Evolutionary conservation across 768 basidiomycete genomes (phyloP).

Genomic region (Lactarius akahatsu): DNA sequence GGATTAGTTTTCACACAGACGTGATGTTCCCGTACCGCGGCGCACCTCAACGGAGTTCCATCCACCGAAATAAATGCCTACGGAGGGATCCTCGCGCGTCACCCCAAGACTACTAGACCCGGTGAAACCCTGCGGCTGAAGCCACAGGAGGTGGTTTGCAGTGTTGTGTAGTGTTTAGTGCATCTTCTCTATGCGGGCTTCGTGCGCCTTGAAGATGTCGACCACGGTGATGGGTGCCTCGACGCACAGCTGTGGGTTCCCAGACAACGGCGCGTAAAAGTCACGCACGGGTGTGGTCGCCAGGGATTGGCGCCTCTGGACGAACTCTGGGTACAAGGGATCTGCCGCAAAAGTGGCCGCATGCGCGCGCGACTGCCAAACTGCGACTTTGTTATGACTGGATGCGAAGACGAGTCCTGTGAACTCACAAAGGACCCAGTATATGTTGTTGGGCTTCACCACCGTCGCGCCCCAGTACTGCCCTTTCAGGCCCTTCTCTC

Average conservation of each 20-base stretch:
- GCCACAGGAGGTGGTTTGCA: background rate
- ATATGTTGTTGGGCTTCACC: no score
- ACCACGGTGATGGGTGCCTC: slow-evolving; percentile 10
- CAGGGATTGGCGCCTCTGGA: background rate
- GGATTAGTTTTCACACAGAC: no score
- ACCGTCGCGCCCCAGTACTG: no score
- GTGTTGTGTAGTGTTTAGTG: background rate
- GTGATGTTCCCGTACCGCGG: background rate
- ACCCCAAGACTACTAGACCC: slow-evolving; percentile 8
- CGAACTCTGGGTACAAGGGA: slow-evolving; percentile 1
- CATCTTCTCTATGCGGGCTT: background rate
- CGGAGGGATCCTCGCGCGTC: background rate
- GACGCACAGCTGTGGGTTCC: background rate
- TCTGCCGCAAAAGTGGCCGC: no score
- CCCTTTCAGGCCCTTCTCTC: no score
- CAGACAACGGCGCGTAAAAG: background rate
- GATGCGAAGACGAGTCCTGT: no score
- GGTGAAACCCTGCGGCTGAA: slow-evolving; percentile 4
- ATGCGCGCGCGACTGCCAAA: no score
- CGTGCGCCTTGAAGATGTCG: background rate
- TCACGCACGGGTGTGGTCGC: background rate
- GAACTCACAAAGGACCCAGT: no score
- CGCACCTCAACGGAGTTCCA: slow-evolving; percentile 17
- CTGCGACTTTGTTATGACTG: no score
- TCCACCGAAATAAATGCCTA: slow-evolving; percentile 1